Conservation (phyloP, 2,329 filamentous ascomycete species). For the Colletotrichum lindemuthianum region DNA sequence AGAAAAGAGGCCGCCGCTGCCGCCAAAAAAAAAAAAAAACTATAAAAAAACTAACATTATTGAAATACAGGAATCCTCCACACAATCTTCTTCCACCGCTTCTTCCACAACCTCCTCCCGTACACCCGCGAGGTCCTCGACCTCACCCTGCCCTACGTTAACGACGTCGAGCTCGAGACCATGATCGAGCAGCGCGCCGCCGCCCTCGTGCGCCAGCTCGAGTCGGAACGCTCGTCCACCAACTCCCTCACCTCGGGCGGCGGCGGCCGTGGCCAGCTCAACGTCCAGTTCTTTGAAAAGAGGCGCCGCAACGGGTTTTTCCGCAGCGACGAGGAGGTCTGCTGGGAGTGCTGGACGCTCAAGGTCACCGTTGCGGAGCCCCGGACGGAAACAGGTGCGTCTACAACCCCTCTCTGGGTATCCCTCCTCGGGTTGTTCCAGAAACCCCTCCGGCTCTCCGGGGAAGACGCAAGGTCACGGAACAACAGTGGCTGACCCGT, state of each 20-base stretch:
- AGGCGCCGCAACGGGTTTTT: conserved; percentile 84
- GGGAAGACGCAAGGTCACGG: neutral
- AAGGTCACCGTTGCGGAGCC: conserved; percentile 94
- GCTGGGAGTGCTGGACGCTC: conserved; percentile 96
- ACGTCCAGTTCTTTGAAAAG: conserved; percentile 95
- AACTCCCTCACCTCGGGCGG: conserved; percentile 34
- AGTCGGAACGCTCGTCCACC: conserved; percentile 60
- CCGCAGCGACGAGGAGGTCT: conserved; percentile 88
- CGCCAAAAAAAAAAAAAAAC: neutral
- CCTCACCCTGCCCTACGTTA: conserved; percentile 87
- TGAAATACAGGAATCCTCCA: conserved; percentile 79
- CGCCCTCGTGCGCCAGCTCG: conserved; percentile 81
- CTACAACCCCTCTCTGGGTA: neutral
- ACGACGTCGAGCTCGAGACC: conserved; percentile 90
- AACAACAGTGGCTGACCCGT: conserved; percentile 1
- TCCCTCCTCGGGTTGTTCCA: no score
- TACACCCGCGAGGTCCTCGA: conserved; percentile 89
- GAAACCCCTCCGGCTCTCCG: neutral
- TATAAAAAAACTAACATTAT: neutral
- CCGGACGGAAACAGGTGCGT: conserved; percentile 84
- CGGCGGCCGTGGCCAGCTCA: conserved; percentile 73
- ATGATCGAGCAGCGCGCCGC: conserved; percentile 90
- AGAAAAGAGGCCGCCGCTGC: no score
- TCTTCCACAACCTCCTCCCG: conserved; percentile 88
- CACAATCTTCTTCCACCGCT: conserved; percentile 98